Base-by-base conservation (phyloP, 2,329 filamentous ascomycete species). In the Nemania sp. region DNA sequence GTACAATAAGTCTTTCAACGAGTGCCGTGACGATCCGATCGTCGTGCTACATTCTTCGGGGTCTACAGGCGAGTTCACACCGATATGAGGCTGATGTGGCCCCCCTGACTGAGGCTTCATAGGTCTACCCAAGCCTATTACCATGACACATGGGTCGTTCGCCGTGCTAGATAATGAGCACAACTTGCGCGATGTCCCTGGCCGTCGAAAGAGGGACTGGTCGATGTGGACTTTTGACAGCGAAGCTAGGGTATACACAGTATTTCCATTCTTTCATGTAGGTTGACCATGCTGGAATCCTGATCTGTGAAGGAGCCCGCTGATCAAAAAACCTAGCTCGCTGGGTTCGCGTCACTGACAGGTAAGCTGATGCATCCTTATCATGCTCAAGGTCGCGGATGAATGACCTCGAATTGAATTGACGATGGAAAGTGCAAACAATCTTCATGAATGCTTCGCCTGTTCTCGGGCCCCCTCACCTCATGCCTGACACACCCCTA, bases 41-140 rank as follows among this genome's bases (percentile, higher is more conserved):
- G 26, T 59, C 2, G 55, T 67, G 3, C 47, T 66, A 14, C 63
- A 66, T 33, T 65, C 64, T 5, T 66, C 65, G 1, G 65, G 64
- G 2, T 65, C 65, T n/a, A 66, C 65, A 19, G 61, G 63, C 64
- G 36, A 12, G 9, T 23, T 22, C 20, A 6, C 12, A 36, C 5
- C 8, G 36, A 9, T 8, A 19, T 14, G 12, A 19, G 26, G 43
- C 43, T 46, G 20, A 39, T n/a, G 23, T 20, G 3, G n/a, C 11
- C 28, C 11, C 26, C n/a, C n/a, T n/a, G n/a, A n/a, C n/a, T n/a
- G n/a, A n/a, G n/a, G n/a, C n/a, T n/a, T n/a, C 17, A 42, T n/a
- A 63, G 62, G 61, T 2, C 31, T 54, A 12, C 61, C 62, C 2
- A 63, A 62, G 26, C 60, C 56, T 0, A 59, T 64, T 20, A 52